Percentiles rank a stretch among this genome's conserved stretches.
phyloP scores from a whole-genome alignment of 2,329 filamentous ascomycete species.

The Trichoderma aggressivum region DNA sequence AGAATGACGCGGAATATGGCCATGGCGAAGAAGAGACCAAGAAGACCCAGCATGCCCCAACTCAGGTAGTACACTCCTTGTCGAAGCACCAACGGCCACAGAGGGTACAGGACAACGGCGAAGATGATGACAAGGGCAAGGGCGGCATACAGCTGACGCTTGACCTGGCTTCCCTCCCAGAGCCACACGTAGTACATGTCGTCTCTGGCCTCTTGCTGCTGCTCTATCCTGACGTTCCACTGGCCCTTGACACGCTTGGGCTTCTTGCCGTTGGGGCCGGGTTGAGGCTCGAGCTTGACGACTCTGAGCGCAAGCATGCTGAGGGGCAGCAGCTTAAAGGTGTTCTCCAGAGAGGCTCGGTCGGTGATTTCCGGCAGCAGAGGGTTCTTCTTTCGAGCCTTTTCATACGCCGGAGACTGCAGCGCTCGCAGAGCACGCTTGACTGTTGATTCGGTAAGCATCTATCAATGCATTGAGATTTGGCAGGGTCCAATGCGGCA shows the following conservation, averaged over 20 bases:
- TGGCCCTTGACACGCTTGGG: slow-evolving; percentile 90
- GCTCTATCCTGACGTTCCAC: slow-evolving; percentile 94
- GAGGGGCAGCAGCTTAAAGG: slow-evolving; percentile 90
- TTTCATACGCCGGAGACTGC: slow-evolving; percentile 83
- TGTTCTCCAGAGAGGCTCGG: slow-evolving; percentile 83
- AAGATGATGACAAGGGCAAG: slow-evolving; percentile 83
- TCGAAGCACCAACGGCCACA: slow-evolving; percentile 89
- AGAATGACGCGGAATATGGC: slow-evolving; percentile 93
- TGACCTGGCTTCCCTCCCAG: slow-evolving; percentile 90
- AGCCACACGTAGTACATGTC: slow-evolving; percentile 96
- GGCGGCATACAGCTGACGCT: slow-evolving; percentile 85
- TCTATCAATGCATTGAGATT: neutral
- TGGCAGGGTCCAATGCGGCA: neutral
- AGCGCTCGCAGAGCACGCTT: slow-evolving; percentile 93
- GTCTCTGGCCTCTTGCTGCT: slow-evolving; percentile 84
- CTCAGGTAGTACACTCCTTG: slow-evolving; percentile 96
- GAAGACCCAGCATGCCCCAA: slow-evolving; percentile 85
- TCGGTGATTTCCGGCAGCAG: slow-evolving; percentile 85
- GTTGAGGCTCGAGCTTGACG: slow-evolving; percentile 67
- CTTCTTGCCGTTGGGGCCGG: slow-evolving; percentile 62
- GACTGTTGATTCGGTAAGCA: slow-evolving; percentile 52
- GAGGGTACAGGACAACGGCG: slow-evolving; percentile 85
- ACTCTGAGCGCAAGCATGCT: slow-evolving; percentile 92
- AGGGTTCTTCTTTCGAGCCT: slow-evolving; percentile 85
- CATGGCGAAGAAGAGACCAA: slow-evolving; percentile 96